phyloP scores from a whole-genome alignment of 1,284 basidiomycete species.

The Papiliotrema terrestris region DNA sequence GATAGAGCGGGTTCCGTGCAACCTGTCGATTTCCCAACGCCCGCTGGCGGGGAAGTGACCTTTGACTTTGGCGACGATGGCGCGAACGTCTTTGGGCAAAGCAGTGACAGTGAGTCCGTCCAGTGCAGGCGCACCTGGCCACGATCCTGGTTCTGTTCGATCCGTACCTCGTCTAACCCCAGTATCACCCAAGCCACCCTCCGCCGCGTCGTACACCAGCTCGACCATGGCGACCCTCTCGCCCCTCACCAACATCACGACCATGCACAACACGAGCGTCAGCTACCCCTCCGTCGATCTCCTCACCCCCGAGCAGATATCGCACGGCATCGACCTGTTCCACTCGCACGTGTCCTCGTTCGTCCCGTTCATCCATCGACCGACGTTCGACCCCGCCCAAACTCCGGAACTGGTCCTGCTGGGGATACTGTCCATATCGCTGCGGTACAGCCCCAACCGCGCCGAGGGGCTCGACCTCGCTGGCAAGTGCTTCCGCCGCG shows the following conservation, averaged over 20 bases:
- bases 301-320: conserved; percentile 1
- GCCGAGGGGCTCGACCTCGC: conserved; percentile 2
- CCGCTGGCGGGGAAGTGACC: no score
- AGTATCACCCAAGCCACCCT: neutral
- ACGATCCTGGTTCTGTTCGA: neutral
- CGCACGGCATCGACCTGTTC: conserved; percentile 18
- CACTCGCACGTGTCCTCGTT: conserved; percentile 16
- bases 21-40: no score
- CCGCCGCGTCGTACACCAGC: neutral
- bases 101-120: no score
- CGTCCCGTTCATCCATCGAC: conserved; percentile 20
- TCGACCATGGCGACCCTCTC: neutral
- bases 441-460: conserved; percentile 13
- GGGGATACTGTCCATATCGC: conserved; percentile 12
- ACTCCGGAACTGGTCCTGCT: conserved; percentile 10
- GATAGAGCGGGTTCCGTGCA: no score
- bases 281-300: no score
- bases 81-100: no score
- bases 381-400: conserved; percentile 11
- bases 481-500: conserved; percentile 6
- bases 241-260: neutral
- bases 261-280: neutral
- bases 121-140: neutral
- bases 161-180: neutral
- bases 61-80: no score